phyloP scores from a whole-genome alignment of 495 filamentous ascomycete genomes.

The Hypoxylon fragiforme region DNA sequence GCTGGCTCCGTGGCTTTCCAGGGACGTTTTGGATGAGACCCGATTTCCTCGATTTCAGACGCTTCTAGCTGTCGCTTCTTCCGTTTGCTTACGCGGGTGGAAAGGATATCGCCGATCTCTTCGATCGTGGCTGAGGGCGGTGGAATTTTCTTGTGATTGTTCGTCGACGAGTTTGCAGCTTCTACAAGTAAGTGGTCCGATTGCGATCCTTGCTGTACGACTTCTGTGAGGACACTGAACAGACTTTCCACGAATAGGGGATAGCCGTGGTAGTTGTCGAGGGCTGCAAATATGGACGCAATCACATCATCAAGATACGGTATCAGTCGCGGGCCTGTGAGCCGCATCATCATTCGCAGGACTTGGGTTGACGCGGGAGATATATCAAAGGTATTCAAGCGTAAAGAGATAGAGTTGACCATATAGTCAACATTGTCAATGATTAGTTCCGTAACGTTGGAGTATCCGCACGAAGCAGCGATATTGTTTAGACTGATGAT shows the following conservation, averaged over 20 bases:
- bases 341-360: conserved; percentile 87
- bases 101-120: conserved; percentile 38
- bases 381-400: conserved; percentile 88
- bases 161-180: conserved; percentile 22
- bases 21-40: conserved; percentile 28
- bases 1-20: conserved; percentile 43
- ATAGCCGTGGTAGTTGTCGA: conserved; percentile 94
- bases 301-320: conserved; percentile 92
- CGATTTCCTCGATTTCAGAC: conserved; percentile 39
- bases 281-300: conserved; percentile 81
- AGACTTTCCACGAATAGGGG: conserved; percentile 80
- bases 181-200: conserved; percentile 59
- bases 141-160: conserved; percentile 46
- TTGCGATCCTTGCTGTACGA: conserved; percentile 79
- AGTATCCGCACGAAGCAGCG: conserved; percentile 74
- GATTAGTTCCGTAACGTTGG: conserved; percentile 73
- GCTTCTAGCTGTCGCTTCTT: conserved; percentile 39
- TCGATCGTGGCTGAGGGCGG: conserved; percentile 25
- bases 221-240: conserved; percentile 76
- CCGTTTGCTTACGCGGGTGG: conserved; percentile 44
- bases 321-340: conserved; percentile 79
- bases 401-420: conserved; percentile 86
- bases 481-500: conserved; percentile 82
- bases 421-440: conserved; percentile 96
- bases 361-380: conserved; percentile 90